Conservation (phyloP, 208 protist species). For the Balamuthia mandrillaris region DNA sequence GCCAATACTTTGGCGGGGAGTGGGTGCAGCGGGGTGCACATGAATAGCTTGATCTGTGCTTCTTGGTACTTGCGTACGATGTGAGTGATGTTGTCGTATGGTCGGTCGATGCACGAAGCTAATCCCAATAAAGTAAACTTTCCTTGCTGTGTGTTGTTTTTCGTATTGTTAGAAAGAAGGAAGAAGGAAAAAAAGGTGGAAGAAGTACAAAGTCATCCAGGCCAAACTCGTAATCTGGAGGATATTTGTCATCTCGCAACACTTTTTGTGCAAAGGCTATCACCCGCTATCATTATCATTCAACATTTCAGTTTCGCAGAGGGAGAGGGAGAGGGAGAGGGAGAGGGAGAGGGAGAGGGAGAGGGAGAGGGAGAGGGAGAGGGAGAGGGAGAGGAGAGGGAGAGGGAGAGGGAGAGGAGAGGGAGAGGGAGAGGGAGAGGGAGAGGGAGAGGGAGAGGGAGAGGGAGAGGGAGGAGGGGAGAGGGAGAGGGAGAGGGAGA, state of each 20-base stretch:
- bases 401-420: neutral
- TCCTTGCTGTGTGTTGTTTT: no score
- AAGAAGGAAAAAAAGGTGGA: neutral
- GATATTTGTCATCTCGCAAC: neutral
- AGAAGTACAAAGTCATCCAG: neutral
- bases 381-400: neutral
- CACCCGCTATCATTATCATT: neutral
- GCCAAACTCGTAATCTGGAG: neutral
- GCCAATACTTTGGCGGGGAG: no score
- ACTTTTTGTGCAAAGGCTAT: neutral
- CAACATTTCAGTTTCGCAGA: neutral
- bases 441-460: neutral
- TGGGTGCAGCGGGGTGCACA: no score
- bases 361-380: neutral
- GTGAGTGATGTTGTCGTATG: no score
- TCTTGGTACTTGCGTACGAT: no score
- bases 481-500: no score
- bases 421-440: neutral
- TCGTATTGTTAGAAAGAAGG: neutral
- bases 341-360: neutral
- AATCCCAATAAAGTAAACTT: no score
- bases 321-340: neutral
- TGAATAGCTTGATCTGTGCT: no score
- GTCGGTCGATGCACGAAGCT: no score
- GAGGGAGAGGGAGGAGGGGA: neutral